Conservation (phyloP, 2,329 filamentous ascomycete genomes). For the Pestalotiopsis sp. region DNA sequence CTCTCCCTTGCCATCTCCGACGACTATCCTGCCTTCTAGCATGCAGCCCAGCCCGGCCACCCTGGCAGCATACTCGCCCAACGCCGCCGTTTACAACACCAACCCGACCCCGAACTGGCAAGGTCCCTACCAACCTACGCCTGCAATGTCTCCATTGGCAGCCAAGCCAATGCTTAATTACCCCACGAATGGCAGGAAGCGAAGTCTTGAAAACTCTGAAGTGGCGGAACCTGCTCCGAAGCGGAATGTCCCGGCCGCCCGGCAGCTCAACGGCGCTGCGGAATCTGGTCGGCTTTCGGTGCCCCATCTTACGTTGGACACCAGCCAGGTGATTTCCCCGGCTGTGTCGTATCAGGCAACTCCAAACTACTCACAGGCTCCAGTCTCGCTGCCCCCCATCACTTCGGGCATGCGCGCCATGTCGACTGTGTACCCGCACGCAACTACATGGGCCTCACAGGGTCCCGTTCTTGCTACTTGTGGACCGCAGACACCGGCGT, state of each 20-base stretch:
- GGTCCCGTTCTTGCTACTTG: slow-evolving; percentile 33
- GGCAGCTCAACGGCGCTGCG: slow-evolving; percentile 21
- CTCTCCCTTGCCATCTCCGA: slow-evolving; percentile 56
- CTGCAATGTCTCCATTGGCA: slow-evolving; percentile 50
- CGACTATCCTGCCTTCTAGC: slow-evolving; percentile 35
- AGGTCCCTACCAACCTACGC: slow-evolving; percentile 38
- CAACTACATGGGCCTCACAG: slow-evolving; percentile 43
- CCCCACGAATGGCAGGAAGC: slow-evolving; percentile 45
- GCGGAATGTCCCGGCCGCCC: slow-evolving; percentile 36
- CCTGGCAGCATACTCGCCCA: slow-evolving; percentile 45
- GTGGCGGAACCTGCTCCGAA: slow-evolving; percentile 58
- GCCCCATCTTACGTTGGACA: slow-evolving; percentile 71
- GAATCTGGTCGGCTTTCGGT: slow-evolving; percentile 61
- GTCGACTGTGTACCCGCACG: slow-evolving; percentile 71
- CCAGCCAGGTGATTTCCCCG: slow-evolving; percentile 36
- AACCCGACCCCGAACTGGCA: slow-evolving; percentile 40
- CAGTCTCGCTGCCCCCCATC: slow-evolving; percentile 65
- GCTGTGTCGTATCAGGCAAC: slow-evolving; percentile 35
- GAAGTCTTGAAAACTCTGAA: slow-evolving; percentile 52
- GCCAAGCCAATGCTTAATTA: slow-evolving; percentile 47
- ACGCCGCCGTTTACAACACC: slow-evolving; percentile 28
- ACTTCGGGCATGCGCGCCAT: slow-evolving; percentile 69
- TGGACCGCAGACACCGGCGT: slow-evolving; percentile 34
- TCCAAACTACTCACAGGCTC: slow-evolving; percentile 44
- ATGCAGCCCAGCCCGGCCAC: slow-evolving; percentile 37